Base-by-base conservation (phyloP, 2,329 filamentous ascomycete species). In the Parafenestella ontariensis region DNA sequence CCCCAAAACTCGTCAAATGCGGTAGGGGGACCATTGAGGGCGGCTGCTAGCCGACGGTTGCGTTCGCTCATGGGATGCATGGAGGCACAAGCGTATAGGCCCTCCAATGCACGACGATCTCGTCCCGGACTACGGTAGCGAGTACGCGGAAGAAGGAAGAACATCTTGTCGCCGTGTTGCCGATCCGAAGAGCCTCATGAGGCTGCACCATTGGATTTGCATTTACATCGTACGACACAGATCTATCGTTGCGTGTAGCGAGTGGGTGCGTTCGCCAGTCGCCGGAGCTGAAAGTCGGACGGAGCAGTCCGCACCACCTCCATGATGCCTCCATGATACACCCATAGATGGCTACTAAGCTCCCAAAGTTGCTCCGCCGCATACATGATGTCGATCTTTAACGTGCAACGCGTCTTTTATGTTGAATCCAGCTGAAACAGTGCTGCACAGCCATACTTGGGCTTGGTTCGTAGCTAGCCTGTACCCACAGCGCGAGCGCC, bases 121-220 rank as follows among this genome's bases (percentile, higher is more conserved):
- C 44, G 43, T 59, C 59, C 52, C 55, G 54, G 54, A 49, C 37
- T 33, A 42, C 46, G 54, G 60, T 49, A 50, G 51, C 40, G 20
- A 18, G 18, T 13, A 15, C 41, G 34, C 34, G 31, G 41, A 52
- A 31, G 41, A 52, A 40, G 59, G 54, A 58, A 62, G 56, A 48
- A 56, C 29, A 59, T 50, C 39, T 58, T 41, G 20, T 34, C 31
- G 31, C 31, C 31, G 31, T 34, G 29, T 68, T 62, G 67, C 57
- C 67, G 65, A 68, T 66, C 62, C 61, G 43, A 31, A 52, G 56
- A 37, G 49, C 29, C 50, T 51, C 47, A 52, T 47, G 56, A 60
- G 54, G 59, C 59, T 62, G 54, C 59, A 58, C 53, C 2, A 51
- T 37, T 36, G n/a, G 20, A 28, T 43, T 26, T 26, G 46, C 51